Base-by-base conservation (phyloP, 2,329 filamentous ascomycete genomes). In the Neonectria punicea region DNA sequence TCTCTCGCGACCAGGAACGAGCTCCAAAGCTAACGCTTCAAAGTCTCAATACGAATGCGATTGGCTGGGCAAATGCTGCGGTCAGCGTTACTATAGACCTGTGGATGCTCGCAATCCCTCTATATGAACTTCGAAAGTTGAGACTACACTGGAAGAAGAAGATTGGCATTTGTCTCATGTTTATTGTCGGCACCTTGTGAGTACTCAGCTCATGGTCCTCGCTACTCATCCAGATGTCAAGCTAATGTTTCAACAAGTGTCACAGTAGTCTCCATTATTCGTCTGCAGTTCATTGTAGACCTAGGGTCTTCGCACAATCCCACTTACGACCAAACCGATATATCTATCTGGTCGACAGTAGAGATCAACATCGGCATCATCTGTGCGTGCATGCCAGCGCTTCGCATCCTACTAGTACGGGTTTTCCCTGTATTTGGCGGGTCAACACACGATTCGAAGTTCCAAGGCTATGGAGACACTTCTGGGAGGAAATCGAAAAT, bases 21-120 rank as follows among this genome's bases (percentile, higher is more conserved):
- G 6, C 20, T 9, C 4, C 28, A 7, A n/a, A 25, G 18, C 50
- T 53, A 18, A 34, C 1, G 53, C 47, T 64, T n/a, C 13, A 1
- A 30, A 70, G 69, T 61, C 70, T 82, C 53, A 73, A 84, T 41
- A 73, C 79, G 16, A 80, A 78, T 47, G 69, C 73, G 0, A 76
- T 82, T 25, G 76, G 75, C 1, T 84, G 82, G 80, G 77, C 78
- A 20, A 80, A 83, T 36, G 82, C 83, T 0, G 72, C 70, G 1
- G 76, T 83, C 50, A 80, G 81, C 43, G 80, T 85, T 10, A 72
- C 72, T 2, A 69, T 84, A 20, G 83, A 85, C 63, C 10, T 83
- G 0, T 78, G 78, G 69, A 82, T 85, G 66, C 75, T 85, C 49
- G 76, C 73, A 0, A 67, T 84, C 0, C 82, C 82, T 0, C 70